Evolutionary conservation across 2,329 filamentous ascomycete species (phyloP).

Genomic region (Clarireedia sp.): DNA sequence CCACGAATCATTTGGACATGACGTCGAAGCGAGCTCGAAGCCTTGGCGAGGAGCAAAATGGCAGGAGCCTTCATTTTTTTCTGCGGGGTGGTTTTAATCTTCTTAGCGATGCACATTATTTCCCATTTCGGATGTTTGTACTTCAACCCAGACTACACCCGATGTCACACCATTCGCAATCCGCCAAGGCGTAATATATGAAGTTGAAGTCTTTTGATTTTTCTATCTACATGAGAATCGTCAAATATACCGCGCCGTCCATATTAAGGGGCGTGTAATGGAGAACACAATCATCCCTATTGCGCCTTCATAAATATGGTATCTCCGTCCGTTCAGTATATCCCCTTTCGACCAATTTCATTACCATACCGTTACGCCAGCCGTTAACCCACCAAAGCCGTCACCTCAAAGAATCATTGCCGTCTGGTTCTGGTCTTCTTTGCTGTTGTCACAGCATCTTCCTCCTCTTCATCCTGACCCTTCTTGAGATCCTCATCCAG

Average conservation of each 20-base stretch:
- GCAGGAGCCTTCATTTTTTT: too few species aligned
- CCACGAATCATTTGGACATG: slow-evolving; percentile 9
- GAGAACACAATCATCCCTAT: slow-evolving; percentile 4
- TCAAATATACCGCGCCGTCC: background rate
- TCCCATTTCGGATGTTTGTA: too few species aligned
- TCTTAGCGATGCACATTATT: too few species aligned
- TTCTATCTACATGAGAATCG: background rate
- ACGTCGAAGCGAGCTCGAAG: slow-evolving; percentile 15
- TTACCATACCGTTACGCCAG: slow-evolving; percentile 6
- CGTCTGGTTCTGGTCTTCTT: slow-evolving; percentile 42
- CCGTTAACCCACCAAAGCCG: background rate
- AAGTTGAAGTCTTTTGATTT: background rate
- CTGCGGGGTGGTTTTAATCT: too few species aligned
- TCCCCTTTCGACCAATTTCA: slow-evolving; percentile 2
- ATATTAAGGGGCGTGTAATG: background rate
- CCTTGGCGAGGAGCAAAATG: background rate
- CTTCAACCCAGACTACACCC: too few species aligned
- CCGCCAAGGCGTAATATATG: background rate
- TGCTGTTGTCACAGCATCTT: slow-evolving; percentile 47
- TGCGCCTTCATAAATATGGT: slow-evolving; percentile 6
- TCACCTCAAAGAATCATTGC: slow-evolving; percentile 19
- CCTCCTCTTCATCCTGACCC: slow-evolving; percentile 75
- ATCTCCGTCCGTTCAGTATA: slow-evolving; percentile 3
- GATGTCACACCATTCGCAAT: too few species aligned
- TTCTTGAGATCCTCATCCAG: slow-evolving; percentile 69